Conservation (phyloP, 2,329 filamentous ascomycete species). For the Biscogniauxia marginata region DNA sequence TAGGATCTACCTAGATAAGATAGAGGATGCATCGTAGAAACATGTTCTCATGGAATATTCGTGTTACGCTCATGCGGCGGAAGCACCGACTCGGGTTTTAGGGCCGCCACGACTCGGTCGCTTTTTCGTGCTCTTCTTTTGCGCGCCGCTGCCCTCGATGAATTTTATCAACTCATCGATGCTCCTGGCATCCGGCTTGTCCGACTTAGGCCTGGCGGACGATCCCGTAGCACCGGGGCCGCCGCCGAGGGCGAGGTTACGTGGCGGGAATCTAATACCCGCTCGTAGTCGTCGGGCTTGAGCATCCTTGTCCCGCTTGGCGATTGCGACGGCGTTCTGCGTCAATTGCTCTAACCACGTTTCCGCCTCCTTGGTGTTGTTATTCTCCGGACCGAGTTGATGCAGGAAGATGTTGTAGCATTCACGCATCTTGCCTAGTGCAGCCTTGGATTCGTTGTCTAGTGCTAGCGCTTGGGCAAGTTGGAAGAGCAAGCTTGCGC, state of each 20-base stretch:
- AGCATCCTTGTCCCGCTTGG: constrained; percentile 87
- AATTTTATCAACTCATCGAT: constrained; percentile 93
- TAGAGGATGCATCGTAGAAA: background rate
- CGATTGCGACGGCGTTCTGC: constrained; percentile 90
- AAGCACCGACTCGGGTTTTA: constrained; percentile 48
- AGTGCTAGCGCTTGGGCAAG: constrained; percentile 91
- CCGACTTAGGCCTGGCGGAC: constrained; percentile 34
- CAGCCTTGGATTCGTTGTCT: constrained; percentile 91
- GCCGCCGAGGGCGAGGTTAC: constrained; percentile 59
- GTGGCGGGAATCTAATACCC: constrained; percentile 65
- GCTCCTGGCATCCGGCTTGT: constrained; percentile 65
- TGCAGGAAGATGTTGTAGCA: constrained; percentile 93
- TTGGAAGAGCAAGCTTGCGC: constrained; percentile 94
- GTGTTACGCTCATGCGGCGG: constrained; percentile 5
- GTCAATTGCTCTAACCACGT: constrained; percentile 95
- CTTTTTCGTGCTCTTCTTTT: constrained; percentile 55
- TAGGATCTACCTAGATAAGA: background rate
- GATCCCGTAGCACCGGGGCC: constrained; percentile 32
- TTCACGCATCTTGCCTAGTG: constrained; percentile 91
- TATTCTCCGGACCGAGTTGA: constrained; percentile 84
- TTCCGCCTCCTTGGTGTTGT: constrained; percentile 97
- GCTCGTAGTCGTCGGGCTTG: constrained; percentile 72
- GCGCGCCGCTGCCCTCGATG: constrained; percentile 74
- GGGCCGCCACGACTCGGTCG: constrained; percentile 53
- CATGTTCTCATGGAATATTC: background rate